These are phyloP conservation scores for Nepenthes gracilis DNA, from an alignment of 148 eudicot species.

Conservation along the genomic window DNA sequence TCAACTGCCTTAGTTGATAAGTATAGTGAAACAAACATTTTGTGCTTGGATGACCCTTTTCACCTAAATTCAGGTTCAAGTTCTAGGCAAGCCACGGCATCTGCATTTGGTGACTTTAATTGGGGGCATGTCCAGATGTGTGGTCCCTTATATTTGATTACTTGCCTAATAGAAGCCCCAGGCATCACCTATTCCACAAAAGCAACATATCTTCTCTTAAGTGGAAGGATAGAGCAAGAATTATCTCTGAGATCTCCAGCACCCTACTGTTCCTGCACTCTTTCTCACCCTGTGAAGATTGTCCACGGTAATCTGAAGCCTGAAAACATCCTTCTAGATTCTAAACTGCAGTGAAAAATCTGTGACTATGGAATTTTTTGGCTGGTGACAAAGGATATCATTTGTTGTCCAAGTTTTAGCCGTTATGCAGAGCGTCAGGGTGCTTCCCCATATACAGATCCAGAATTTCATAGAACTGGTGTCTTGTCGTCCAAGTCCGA, in stretches of 20 bases:
- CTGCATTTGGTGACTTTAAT: slow-evolving; percentile 57
- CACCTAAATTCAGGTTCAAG: slow-evolving; percentile 34
- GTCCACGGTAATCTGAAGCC: slow-evolving; percentile 74
- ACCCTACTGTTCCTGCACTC: slow-evolving; percentile 62
- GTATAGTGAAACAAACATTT: not conserved
- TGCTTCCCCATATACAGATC: slow-evolving; percentile 58
- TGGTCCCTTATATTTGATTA: slow-evolving; percentile 70
- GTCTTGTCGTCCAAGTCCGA: slow-evolving; percentile 55
- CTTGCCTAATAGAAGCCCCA: slow-evolving; percentile 51
- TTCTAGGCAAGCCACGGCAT: slow-evolving; percentile 52
- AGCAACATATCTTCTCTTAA: slow-evolving; percentile 28
- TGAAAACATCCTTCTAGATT: slow-evolving; percentile 50
- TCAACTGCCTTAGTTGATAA: not conserved
- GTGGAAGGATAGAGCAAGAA: slow-evolving; percentile 63
- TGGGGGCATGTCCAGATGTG: slow-evolving; percentile 63
- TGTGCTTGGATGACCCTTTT: not conserved
- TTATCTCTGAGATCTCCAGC: slow-evolving; percentile 55
- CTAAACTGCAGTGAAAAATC: slow-evolving; percentile 51
- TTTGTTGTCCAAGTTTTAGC: slow-evolving; percentile 48
- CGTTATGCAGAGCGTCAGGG: slow-evolving; percentile 36
- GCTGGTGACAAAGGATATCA: slow-evolving; percentile 30
- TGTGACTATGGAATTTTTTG: slow-evolving; percentile 52
- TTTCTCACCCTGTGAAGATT: slow-evolving; percentile 34
- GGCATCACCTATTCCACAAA: slow-evolving; percentile 26
- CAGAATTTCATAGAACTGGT: slow-evolving; percentile 57